phyloP scores from a whole-genome alignment of 1,284 basidiomycete species.

The Boletus sp. region DNA sequence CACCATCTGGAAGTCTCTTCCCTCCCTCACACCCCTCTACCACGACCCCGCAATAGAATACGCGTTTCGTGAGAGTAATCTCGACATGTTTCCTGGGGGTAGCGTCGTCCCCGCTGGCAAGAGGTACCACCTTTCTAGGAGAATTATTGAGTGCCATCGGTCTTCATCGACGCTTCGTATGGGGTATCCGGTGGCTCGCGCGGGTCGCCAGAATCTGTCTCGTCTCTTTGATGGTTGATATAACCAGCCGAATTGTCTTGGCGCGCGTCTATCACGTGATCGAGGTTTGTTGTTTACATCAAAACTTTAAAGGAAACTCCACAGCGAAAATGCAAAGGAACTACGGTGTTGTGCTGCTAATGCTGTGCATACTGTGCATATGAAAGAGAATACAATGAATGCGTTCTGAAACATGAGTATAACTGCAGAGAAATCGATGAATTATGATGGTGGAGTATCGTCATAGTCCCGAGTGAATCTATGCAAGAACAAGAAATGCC shows the following conservation, averaged over 20 bases:
- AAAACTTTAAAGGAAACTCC: constrained; percentile 8
- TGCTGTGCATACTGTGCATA: background rate
- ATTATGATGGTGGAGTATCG: constrained; percentile 15
- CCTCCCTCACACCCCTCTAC: constrained; percentile 77
- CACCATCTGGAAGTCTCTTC: constrained; percentile 69
- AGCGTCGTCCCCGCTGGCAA: constrained; percentile 64
- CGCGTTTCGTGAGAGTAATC: constrained; percentile 63
- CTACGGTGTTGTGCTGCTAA: background rate
- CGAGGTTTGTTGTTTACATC: constrained; percentile 17
- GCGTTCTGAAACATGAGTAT: constrained; percentile 11
- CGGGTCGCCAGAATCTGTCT: background rate
- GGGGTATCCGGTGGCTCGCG: constrained; percentile 13
- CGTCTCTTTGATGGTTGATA: constrained; percentile 5
- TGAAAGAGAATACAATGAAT: constrained; percentile 4
- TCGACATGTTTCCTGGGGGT: constrained; percentile 45
- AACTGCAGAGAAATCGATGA: background rate
- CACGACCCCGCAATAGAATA: constrained; percentile 81
- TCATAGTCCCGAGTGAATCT: constrained; percentile 27
- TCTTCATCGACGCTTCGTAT: constrained; percentile 26
- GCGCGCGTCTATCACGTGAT: constrained; percentile 36
- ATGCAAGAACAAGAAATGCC: constrained; percentile 40
- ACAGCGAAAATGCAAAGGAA: constrained; percentile 25
- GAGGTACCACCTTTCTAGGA: constrained; percentile 71
- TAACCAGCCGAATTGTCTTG: constrained; percentile 11
- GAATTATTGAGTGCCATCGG: constrained; percentile 54